These are phyloP conservation scores for Phytophthora lateralis DNA, from an alignment of 352 stramenopile genomes.

Conservation along the genomic window DNA sequence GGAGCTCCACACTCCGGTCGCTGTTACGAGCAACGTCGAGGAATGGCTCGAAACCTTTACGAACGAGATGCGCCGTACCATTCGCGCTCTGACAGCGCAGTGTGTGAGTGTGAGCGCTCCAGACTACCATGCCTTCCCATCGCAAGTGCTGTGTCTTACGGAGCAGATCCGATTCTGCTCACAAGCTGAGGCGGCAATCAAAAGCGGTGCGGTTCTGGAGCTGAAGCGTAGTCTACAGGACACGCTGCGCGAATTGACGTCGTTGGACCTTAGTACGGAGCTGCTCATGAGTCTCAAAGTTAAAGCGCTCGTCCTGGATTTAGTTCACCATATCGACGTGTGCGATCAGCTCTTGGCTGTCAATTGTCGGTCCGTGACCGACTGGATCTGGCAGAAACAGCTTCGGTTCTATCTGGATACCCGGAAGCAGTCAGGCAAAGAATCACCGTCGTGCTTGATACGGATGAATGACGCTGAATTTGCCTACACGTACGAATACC, in stretches of 20 bases:
- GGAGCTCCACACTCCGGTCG: conserved; percentile 76
- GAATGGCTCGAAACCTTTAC: conserved; percentile 94
- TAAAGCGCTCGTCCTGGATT: conserved; percentile 94
- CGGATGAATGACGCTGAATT: conserved; percentile 87
- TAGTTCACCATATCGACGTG: conserved; percentile 96
- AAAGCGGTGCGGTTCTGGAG: conserved; percentile 62
- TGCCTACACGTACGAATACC: conserved; percentile 96
- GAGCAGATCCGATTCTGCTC: conserved; percentile 94
- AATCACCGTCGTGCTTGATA: conserved; percentile 45
- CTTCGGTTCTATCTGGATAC: conserved; percentile 90
- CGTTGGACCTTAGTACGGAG: conserved; percentile 86
- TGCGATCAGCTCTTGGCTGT: conserved; percentile 86
- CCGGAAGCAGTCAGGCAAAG: conserved; percentile 42
- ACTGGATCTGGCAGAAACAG: conserved; percentile 95
- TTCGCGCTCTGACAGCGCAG: conserved; percentile 73
- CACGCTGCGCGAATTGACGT: conserved; percentile 74
- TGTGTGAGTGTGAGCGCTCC: conserved; percentile 80
- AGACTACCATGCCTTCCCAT: conserved; percentile 91
- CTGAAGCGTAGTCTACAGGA: conserved; percentile 76
- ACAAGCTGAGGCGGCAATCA: conserved; percentile 87
- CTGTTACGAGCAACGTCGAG: conserved; percentile 91
- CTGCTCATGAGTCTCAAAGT: conserved; percentile 93
- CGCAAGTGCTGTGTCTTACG: conserved; percentile 91
- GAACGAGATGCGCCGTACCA: conserved; percentile 90
- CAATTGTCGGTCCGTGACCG: conserved; percentile 60